Percentiles rank a stretch among this genome's conserved stretches.
These are phyloP conservation scores for Cytospora chrysosperma DNA, from an alignment of 2,329 filamentous ascomycete genomes.

Conservation along the genomic window DNA sequence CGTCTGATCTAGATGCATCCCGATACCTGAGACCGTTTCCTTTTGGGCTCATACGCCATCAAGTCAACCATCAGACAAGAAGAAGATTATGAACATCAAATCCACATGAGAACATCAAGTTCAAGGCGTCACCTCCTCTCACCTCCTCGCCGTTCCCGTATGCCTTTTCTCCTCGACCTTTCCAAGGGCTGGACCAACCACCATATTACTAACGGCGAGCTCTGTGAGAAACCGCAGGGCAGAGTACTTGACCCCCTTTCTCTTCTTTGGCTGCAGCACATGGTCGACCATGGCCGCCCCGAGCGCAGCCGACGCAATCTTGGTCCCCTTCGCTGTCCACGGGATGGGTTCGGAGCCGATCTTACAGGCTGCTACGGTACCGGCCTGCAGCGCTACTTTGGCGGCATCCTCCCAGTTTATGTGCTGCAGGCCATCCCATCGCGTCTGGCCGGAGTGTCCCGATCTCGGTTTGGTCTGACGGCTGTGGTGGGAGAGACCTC, in stretches of 20 bases:
- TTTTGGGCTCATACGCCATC: background rate
- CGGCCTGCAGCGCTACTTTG: constrained; percentile 29
- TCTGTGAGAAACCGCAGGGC: constrained; percentile 31
- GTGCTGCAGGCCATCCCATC: constrained; percentile 4
- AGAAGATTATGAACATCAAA: too few species aligned
- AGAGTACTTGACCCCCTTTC: constrained; percentile 31
- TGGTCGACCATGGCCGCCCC: constrained; percentile 32
- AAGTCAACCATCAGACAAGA: background rate
- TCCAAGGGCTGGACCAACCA: constrained; percentile 26
- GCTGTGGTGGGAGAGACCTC: constrained; percentile 12
- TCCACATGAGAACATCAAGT: background rate
- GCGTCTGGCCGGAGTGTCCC: constrained; percentile 1
- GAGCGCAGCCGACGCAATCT: constrained; percentile 31
- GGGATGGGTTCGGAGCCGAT: constrained; percentile 25
- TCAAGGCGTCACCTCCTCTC: background rate
- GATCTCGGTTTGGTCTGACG: constrained; percentile 15
- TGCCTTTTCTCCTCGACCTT: background rate
- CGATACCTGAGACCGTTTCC: background rate
- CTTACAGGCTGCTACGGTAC: constrained; percentile 28
- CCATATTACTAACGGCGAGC: constrained; percentile 27
- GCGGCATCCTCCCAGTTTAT: constrained; percentile 27
- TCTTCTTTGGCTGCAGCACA: constrained; percentile 27
- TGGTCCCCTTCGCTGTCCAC: constrained; percentile 30
- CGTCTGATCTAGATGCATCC: background rate
- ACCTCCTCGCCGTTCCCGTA: constrained; percentile 3